Percentiles rank a stretch among this genome's conserved stretches.
Conservation (phyloP, 495 filamentous ascomycete genomes). For the Thermochaetoides thermophila region DNA sequence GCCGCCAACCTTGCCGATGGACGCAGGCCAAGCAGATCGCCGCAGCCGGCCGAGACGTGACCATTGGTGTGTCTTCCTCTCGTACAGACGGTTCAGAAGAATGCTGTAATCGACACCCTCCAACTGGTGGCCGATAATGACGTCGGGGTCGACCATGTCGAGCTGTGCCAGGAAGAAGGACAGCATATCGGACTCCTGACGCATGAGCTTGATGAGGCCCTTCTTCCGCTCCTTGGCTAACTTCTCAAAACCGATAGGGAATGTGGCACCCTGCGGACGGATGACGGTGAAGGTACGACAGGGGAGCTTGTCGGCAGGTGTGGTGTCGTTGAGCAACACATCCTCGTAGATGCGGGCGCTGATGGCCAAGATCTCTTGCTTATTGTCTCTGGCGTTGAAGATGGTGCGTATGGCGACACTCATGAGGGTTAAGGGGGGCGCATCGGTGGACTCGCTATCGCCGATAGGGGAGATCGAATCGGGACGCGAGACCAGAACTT, state of each 20-base stretch:
- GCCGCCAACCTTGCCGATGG: constrained; percentile 68
- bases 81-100: constrained; percentile 70
- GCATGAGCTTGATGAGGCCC: constrained; percentile 62
- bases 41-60: constrained; percentile 78
- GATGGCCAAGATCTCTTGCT: constrained; percentile 83
- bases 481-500: constrained; percentile 67
- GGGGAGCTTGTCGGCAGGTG: constrained; percentile 70
- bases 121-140: constrained; percentile 85
- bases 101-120: constrained; percentile 95
- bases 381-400: constrained; percentile 86
- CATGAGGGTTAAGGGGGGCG: constrained; percentile 85
- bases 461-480: constrained; percentile 50
- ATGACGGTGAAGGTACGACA: constrained; percentile 86
- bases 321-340: constrained; percentile 74
- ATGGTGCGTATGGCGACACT: constrained; percentile 77
- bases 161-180: constrained; percentile 80
- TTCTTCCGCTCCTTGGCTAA: constrained; percentile 45
- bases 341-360: constrained; percentile 88
- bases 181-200: constrained; percentile 66
- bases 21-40: constrained; percentile 73
- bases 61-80: constrained; percentile 85
- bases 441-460: constrained; percentile 63
- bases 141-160: constrained; percentile 79
- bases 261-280: constrained; percentile 59
- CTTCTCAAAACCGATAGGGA: constrained; percentile 72